These are phyloP conservation scores for Chaetomiaceae sp. DNA, from an alignment of 2,329 filamentous ascomycete species.

Conservation along the genomic window DNA sequence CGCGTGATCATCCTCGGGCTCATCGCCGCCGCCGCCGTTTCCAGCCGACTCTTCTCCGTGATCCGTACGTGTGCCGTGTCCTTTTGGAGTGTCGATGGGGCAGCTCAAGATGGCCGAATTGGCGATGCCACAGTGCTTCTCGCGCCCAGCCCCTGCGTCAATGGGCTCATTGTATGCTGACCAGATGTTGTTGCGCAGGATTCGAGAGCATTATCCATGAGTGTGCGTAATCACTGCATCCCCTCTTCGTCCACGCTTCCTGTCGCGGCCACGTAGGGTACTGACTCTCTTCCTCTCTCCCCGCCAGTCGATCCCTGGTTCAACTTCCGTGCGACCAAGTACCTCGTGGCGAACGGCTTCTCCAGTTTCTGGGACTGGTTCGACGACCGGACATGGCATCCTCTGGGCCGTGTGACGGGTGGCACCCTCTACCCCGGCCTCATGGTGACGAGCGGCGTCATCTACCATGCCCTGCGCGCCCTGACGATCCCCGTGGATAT, in stretches of 20 bases:
- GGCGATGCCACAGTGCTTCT: background rate
- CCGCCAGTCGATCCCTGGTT: conserved; percentile 99
- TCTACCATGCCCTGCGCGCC: conserved; percentile 88
- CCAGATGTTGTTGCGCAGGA: conserved; percentile 42
- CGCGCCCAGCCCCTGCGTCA: background rate
- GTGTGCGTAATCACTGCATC: conserved; percentile 58
- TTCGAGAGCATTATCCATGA: conserved; percentile 99
- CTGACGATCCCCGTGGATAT: conserved; percentile 93
- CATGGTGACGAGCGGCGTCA: conserved; percentile 97
- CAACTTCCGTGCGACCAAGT: conserved; percentile 98
- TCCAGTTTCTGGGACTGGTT: conserved; percentile 99
- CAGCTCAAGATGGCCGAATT: background rate
- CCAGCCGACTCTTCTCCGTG: conserved; percentile 94
- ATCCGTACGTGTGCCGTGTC: conserved; percentile 63
- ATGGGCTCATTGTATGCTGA: conserved; percentile 27
- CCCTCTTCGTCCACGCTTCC: background rate
- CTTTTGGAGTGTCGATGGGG: background rate
- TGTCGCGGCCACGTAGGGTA: no score
- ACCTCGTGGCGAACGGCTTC: conserved; percentile 93
- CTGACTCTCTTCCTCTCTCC: conserved; percentile 25
- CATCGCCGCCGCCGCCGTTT: conserved; percentile 85
- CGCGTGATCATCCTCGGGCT: conserved; percentile 83
- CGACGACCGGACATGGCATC: conserved; percentile 99
- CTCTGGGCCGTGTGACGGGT: conserved; percentile 93
- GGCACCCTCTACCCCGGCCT: conserved; percentile 97